These are phyloP conservation scores for Plantago major DNA, from an alignment of 257 asterid species.

Conservation along the genomic window DNA sequence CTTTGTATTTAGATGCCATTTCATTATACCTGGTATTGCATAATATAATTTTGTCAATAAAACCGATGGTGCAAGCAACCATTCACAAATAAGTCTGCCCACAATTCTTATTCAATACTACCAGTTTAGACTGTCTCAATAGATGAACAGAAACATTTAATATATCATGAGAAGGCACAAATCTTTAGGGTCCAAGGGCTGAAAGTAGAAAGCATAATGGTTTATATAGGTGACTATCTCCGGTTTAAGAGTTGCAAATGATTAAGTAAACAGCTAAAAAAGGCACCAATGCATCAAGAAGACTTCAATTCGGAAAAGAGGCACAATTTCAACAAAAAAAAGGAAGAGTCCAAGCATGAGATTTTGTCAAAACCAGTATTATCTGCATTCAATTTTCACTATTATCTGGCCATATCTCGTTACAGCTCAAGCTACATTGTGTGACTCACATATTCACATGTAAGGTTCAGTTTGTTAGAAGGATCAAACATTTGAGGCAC, in stretches of 20 bases:
- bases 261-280: not conserved
- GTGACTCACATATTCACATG: too few species aligned
- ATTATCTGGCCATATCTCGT: too few species aligned
- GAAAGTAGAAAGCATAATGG: not conserved
- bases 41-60: conserved; percentile 7
- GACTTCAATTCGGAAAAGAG: too few species aligned
- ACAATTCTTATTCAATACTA: conserved; percentile 4
- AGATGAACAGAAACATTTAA: not conserved
- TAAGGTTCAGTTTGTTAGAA: too few species aligned
- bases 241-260: not conserved
- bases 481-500: not conserved
- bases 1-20: conserved; percentile 66
- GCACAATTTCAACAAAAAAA: too few species aligned
- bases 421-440: too few species aligned
- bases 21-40: conserved; percentile 76
- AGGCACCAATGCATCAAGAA: not conserved
- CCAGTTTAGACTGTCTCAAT: not conserved
- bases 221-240: not conserved
- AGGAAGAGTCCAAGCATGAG: too few species aligned
- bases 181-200: too few species aligned
- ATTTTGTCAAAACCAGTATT: too few species aligned
- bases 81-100: not conserved
- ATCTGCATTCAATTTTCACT: too few species aligned
- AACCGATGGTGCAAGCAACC: conserved; percentile 11
- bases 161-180: too few species aligned